Evolutionary conservation across 2,329 filamentous ascomycete species (phyloP).

Genomic region (Colletotrichum higginsianum): DNA sequence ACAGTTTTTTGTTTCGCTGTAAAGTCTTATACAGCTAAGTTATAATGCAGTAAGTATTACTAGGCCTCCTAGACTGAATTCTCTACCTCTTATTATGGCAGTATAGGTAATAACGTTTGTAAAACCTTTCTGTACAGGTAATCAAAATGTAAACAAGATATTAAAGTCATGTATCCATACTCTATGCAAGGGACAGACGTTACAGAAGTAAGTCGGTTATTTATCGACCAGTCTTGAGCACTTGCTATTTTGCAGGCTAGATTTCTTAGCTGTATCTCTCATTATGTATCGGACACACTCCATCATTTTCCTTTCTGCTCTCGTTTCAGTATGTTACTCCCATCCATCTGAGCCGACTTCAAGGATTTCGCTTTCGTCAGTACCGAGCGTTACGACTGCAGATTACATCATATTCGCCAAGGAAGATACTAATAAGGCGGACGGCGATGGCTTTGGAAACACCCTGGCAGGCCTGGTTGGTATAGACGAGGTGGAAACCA

Average conservation of each 20-base stretch:
- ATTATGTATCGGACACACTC: background rate
- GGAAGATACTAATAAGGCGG: conserved; percentile 4
- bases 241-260: background rate
- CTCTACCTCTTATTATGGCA: background rate
- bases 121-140: background rate
- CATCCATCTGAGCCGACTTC: background rate
- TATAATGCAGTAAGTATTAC: background rate
- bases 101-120: background rate
- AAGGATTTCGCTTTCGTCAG: background rate
- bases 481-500: background rate
- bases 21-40: background rate
- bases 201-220: background rate
- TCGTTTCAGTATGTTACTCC: background rate
- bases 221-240: background rate
- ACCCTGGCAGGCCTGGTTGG: conserved; percentile 20
- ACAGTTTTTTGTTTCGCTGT: background rate
- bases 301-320: background rate
- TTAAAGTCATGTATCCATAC: background rate
- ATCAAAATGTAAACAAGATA: background rate
- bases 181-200: background rate
- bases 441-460: conserved; percentile 18
- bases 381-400: background rate
- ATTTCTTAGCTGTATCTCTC: background rate
- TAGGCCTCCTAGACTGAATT: background rate
- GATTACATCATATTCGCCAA: conserved; percentile 28